phyloP scores from a whole-genome alignment of 352 stramenopile genomes.

The Phytopythium aichiense region DNA sequence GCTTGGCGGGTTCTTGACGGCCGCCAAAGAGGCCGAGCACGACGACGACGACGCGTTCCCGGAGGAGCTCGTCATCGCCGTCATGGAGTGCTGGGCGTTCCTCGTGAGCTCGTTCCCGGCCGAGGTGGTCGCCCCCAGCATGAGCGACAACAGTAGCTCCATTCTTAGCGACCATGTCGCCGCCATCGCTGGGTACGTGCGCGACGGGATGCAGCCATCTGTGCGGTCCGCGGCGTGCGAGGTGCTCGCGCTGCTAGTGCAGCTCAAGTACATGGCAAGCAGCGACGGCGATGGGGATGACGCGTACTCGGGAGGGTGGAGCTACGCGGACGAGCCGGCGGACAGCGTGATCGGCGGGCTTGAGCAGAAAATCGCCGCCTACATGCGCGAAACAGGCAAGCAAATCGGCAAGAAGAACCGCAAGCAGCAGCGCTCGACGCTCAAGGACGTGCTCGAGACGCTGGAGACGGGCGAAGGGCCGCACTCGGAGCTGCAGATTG shows the following conservation, averaged over 20 bases:
- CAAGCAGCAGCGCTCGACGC: conserved; percentile 52
- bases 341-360: conserved; percentile 42
- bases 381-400: conserved; percentile 65
- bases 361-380: conserved; percentile 45
- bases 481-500: conserved; percentile 46
- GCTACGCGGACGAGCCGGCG: conserved; percentile 36
- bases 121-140: conserved; percentile 36
- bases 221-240: conserved; percentile 49
- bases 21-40: conserved; percentile 42
- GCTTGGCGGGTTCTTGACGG: conserved; percentile 37
- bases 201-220: conserved; percentile 33
- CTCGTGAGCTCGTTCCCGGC: conserved; percentile 45
- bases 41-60: conserved; percentile 44
- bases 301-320: conserved; percentile 20
- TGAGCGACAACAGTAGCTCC: conserved; percentile 37
- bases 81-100: conserved; percentile 69
- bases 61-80: conserved; percentile 40
- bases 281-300: conserved; percentile 6
- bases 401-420: conserved; percentile 72
- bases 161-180: conserved; percentile 49
- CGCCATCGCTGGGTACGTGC: conserved; percentile 46
- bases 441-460: conserved; percentile 70
- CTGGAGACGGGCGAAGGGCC: conserved; percentile 50
- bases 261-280: conserved; percentile 50
- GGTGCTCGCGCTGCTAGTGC: conserved; percentile 52